Conservation (phyloP, 2,329 filamentous ascomycete genomes). For the Arthrobotrys pseudoclavata region DNA sequence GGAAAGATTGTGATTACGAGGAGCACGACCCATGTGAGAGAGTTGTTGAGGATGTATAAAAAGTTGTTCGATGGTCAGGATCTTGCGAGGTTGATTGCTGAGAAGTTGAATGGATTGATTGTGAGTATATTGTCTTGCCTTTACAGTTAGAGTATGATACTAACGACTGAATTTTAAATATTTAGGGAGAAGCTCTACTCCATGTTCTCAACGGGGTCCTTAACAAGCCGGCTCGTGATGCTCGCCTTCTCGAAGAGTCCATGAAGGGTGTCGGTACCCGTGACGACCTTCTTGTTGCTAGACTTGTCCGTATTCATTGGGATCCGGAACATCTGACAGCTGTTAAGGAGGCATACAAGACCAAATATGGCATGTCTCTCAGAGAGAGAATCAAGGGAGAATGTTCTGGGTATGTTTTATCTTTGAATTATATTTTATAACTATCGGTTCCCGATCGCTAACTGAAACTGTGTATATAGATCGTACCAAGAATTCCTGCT, state of each 20-base stretch:
- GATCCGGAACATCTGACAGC: conserved; percentile 83
- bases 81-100: conserved; percentile 87
- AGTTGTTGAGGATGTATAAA: conserved; percentile 84
- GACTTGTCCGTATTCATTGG: conserved; percentile 93
- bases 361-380: conserved; percentile 80
- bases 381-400: conserved; percentile 76
- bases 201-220: conserved; percentile 97
- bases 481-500: conserved; percentile 54
- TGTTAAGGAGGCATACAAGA: conserved; percentile 83
- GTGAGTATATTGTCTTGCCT: conserved; percentile 72
- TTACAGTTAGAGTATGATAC: conserved; percentile 15
- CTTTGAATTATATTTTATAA: background rate
- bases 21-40: conserved; percentile 83
- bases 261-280: conserved; percentile 71
- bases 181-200: conserved; percentile 89
- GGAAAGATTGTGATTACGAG: conserved; percentile 84
- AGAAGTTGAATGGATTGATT: conserved; percentile 90
- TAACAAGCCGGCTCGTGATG: conserved; percentile 93
- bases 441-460: background rate
- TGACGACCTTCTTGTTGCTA: conserved; percentile 82
- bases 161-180: conserved; percentile 66
- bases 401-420: conserved; percentile 51
- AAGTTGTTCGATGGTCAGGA: conserved; percentile 77
- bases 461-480: conserved; percentile 9
- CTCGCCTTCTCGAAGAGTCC: conserved; percentile 89